Percentiles rank a stretch among this genome's conserved stretches.
Evolutionary conservation across 768 basidiomycete species (phyloP).

Genomic region (Leccinum truebloodii): DNA sequence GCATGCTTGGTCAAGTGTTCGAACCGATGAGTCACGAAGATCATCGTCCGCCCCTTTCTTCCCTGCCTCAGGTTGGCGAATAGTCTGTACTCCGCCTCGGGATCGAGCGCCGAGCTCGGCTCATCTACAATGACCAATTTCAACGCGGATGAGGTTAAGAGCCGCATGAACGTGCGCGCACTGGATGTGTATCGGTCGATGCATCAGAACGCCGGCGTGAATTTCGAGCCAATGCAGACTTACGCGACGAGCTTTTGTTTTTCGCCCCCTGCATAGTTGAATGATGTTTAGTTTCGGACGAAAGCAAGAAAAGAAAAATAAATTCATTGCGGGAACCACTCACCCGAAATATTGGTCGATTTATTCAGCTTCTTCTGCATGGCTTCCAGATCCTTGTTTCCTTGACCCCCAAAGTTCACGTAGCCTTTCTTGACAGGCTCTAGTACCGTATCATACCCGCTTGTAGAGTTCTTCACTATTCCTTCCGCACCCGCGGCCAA

Average conservation of each 20-base stretch:
- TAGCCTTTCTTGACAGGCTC: slow-evolving; percentile 32
- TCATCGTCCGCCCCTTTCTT: slow-evolving; percentile 38
- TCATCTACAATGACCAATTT: slow-evolving; percentile 38
- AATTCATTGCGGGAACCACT: not conserved
- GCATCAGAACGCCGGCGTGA: not conserved
- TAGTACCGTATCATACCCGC: slow-evolving; percentile 41
- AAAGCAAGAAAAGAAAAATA: too few species aligned
- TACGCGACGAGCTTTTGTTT: slow-evolving; percentile 34
- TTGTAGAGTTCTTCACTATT: slow-evolving; percentile 39
- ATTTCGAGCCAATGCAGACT: not conserved
- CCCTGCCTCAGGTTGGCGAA: slow-evolving; percentile 30
- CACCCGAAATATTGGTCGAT: slow-evolving; percentile 26
- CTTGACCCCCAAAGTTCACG: slow-evolving; percentile 28
- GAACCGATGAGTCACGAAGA: slow-evolving; percentile 44
- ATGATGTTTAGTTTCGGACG: not conserved
- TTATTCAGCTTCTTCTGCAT: slow-evolving; percentile 24
- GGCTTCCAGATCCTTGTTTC: slow-evolving; percentile 12
- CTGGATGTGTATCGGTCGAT: slow-evolving; percentile 7
- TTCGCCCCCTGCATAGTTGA: slow-evolving; percentile 26
- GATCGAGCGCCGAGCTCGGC: slow-evolving; percentile 41
- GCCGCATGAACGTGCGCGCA: slow-evolving; percentile 43
- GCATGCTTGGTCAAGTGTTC: slow-evolving; percentile 40
- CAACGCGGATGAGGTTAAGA: slow-evolving; percentile 29
- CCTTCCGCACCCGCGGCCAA: slow-evolving; percentile 41
- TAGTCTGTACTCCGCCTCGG: slow-evolving; percentile 35